Conservation (phyloP, 345 rosid genomes). For the Camelina hispida region DNA sequence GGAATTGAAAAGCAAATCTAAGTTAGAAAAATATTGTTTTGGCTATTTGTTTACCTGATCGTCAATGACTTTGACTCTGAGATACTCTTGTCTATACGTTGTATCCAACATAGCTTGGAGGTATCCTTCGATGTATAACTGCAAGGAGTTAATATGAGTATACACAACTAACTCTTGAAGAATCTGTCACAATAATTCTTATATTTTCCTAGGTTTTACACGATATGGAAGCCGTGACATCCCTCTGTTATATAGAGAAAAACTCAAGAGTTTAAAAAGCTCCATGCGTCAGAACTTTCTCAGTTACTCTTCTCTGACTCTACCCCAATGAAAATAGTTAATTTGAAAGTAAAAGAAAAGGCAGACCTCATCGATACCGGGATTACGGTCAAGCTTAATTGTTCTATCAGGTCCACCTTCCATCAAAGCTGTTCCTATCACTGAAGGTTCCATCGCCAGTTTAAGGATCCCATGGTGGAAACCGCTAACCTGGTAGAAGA, state of each 20-base stretch:
- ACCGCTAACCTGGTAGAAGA: conserved; percentile 66
- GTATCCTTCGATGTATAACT: conserved; percentile 94
- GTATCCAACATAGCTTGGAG: conserved; percentile 95
- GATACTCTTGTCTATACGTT: conserved; percentile 89
- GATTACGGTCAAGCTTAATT: conserved; percentile 81
- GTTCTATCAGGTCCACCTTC: conserved; percentile 92
- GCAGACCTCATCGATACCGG: conserved; percentile 91
- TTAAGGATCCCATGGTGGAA: conserved; percentile 89
- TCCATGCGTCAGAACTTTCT: neutral
- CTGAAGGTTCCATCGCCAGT: conserved; percentile 95
- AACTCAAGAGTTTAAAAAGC: conserved; percentile 15
- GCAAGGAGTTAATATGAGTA: conserved; percentile 41
- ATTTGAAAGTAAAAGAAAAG: conserved; percentile 17
- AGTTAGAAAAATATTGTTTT: neutral
- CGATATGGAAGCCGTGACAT: neutral
- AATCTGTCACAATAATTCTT: conserved; percentile 26
- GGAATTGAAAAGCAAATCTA: conserved; percentile 9
- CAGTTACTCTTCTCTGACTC: conserved; percentile 8
- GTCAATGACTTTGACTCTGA: conserved; percentile 85
- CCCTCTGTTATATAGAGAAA: conserved; percentile 5
- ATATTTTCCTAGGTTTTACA: conserved; percentile 1
- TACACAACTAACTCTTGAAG: conserved; percentile 25
- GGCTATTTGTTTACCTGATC: conserved; percentile 65
- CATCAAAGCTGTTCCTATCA: conserved; percentile 83
- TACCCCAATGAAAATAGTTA: neutral